A percentile compares a stretch with the other conserved stretches of the same genome.
Evolutionary conservation across 1,284 basidiomycete species (phyloP).

Genomic region (Xerocomus nothofagi): DNA sequence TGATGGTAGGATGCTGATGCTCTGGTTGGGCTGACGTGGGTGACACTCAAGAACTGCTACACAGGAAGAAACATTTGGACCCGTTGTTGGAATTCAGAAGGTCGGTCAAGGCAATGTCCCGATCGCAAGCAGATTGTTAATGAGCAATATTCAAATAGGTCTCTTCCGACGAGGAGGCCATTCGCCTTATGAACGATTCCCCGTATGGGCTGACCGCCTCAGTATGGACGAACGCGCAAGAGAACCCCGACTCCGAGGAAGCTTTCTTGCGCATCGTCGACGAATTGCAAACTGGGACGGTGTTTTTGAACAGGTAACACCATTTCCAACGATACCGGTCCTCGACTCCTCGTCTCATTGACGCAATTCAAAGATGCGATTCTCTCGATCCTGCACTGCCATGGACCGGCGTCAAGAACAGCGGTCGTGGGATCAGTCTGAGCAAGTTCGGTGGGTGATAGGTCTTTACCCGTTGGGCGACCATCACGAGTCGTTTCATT

Average conservation of each 20-base stretch:
- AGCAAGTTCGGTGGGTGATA: conserved; percentile 76
- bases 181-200: conserved; percentile 95
- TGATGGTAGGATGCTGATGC: conserved; percentile 61
- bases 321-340: not conserved
- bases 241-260: conserved; percentile 56
- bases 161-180: conserved; percentile 79
- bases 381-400: conserved; percentile 87
- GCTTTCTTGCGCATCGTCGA: conserved; percentile 74
- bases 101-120: conserved; percentile 37
- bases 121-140: not conserved
- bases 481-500: not conserved
- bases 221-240: conserved; percentile 82
- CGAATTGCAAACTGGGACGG: conserved; percentile 84
- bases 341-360: not conserved
- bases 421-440: conserved; percentile 86
- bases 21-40: not conserved
- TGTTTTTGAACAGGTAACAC: conserved; percentile 79
- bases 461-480: not conserved
- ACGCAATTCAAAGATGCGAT: conserved; percentile 58
- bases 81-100: conserved; percentile 89
- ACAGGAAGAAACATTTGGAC: conserved; percentile 89
- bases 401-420: conserved; percentile 94
- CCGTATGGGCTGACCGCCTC: conserved; percentile 91
- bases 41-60: not conserved
- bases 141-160: conserved; percentile 45